A percentile compares a stretch with the other conserved stretches of the same genome.
phyloP scores from a whole-genome alignment of 306 rosid genomes.

The Myrica gale region DNA sequence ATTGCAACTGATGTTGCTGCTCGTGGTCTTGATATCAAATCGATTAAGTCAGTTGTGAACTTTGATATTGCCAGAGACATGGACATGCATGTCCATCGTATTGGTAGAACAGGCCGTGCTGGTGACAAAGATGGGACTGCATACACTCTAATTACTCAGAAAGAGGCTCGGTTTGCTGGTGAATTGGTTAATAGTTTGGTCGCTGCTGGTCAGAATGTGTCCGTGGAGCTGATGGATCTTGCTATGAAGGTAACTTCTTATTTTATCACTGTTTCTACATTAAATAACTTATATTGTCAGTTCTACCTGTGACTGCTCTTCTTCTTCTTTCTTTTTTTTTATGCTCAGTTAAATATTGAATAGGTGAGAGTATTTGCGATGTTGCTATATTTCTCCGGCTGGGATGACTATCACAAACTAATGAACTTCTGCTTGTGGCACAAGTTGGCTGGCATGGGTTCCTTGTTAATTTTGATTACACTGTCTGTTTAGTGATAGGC shows the following conservation, averaged over 20 bases:
- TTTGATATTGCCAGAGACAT: conserved; percentile 95
- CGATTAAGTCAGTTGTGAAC: conserved; percentile 94
- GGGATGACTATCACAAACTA: not conserved
- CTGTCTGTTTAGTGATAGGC: not conserved
- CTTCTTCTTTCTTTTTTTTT: too few species aligned
- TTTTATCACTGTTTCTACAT: conserved; percentile 16
- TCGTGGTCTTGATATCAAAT: conserved; percentile 97
- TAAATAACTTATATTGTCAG: not conserved
- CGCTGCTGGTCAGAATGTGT: conserved; percentile 94
- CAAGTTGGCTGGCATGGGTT: not conserved
- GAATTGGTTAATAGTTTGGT: conserved; percentile 88
- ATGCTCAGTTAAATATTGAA: not conserved
- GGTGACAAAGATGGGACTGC: conserved; percentile 99
- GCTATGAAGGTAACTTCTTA: conserved; percentile 79
- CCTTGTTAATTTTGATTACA: not conserved
- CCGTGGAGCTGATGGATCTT: conserved; percentile 89
- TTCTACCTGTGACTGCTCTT: conserved; percentile 5
- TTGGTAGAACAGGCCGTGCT: conserved; percentile 99
- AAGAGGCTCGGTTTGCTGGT: conserved; percentile 97
- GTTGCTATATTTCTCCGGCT: not conserved
- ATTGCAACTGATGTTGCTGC: conserved; percentile 99
- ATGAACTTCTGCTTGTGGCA: not conserved
- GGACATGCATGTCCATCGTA: conserved; percentile 99
- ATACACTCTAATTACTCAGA: conserved; percentile 81
- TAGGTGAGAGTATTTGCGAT: not conserved